Evolutionary conservation across 2,329 filamentous ascomycete genomes (phyloP).

Genomic region (Grosmannia clavigera): DNA sequence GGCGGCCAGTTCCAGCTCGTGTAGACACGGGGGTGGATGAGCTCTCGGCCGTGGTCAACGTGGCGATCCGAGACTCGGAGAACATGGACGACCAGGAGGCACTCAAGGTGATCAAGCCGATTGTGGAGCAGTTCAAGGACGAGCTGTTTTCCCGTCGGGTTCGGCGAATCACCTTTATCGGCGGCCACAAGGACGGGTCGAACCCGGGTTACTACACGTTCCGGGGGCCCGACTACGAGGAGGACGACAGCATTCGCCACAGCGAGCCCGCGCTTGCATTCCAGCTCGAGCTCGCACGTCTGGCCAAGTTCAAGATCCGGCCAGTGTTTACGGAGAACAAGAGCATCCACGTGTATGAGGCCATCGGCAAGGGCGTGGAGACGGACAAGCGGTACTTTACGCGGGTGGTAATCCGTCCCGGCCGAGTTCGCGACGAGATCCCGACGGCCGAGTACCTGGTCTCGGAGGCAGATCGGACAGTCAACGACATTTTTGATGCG

Average conservation of each 20-base stretch:
- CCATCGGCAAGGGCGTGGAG: constrained; percentile 84
- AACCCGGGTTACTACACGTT: constrained; percentile 98
- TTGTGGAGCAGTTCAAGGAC: constrained; percentile 70
- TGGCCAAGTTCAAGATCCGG: constrained; percentile 96
- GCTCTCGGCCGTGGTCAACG: constrained; percentile 81
- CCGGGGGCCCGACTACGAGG: constrained; percentile 77
- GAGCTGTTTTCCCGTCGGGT: constrained; percentile 73
- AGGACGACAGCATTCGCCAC: constrained; percentile 94
- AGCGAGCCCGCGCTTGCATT: constrained; percentile 93
- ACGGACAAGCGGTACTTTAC: constrained; percentile 98
- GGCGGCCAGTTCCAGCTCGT: constrained; percentile 43
- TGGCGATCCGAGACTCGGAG: constrained; percentile 83
- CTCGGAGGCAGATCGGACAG: constrained; percentile 87
- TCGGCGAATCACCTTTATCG: constrained; percentile 90
- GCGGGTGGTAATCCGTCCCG: constrained; percentile 85
- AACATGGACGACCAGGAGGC: constrained; percentile 71
- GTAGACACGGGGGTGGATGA: constrained; percentile 53
- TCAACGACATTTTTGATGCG: constrained; percentile 96
- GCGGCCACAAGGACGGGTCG: constrained; percentile 82
- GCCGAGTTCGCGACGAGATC: constrained; percentile 90
- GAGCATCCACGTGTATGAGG: constrained; percentile 98
- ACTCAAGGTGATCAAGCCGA: constrained; percentile 57
- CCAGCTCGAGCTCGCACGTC: constrained; percentile 89
- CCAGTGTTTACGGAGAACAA: constrained; percentile 98
- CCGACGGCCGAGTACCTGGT: constrained; percentile 98